Evolutionary conservation across 257 asterid species (phyloP), one percentile per base, ranked within the genome.

Genomic region (Petunia axillaris): DNA sequence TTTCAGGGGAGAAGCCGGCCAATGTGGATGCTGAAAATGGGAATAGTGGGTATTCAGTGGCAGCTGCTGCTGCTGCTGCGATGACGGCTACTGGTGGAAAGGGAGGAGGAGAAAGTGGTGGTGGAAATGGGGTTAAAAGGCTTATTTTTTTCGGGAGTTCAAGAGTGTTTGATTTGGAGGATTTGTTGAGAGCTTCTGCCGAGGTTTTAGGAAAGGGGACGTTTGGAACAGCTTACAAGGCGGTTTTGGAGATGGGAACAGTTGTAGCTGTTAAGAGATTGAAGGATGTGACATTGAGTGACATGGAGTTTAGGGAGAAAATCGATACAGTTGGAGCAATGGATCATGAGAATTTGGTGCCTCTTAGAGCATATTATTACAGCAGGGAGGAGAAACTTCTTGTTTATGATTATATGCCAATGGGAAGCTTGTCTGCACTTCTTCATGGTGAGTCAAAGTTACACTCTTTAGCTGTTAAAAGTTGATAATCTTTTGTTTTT

Each of bases 121-220:
- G 80, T 8, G 85, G 66, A 59, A 78, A 82, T 16, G 85, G 78
- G 5, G 86, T 66, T 11, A 86, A 84, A 52, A 87, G 82, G 53
- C 58, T 87, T 38, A 84, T 84, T 15, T 87, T 87, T 75, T 82
- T 84, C 1, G 83, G 86, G 38, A 78, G 71, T 25, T 13, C 80
- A 3, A 84, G 80, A 11, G 79, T 81, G 48, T 87, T 87, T 43
- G 88, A 87, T 82, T 87, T 87, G 77, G 89, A 87, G 55, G 89
- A 87, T 71, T 83, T 87, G 80, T 62, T 87, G 80, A 82, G 87
- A 74, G 89, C 89, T 13, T 87, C 89, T 0, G 89, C 89, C 0
- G 89, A 87, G 84, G 89, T 87, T 77, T 77, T 87, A 82, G 89
- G 89, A 13, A 87, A 87, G 79, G 89, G 89, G 6, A 82, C 89